Percentiles rank a stretch among this genome's conserved stretches.
Conservation (phyloP, 331 rosid species). For the Erythrophleum ivorense region DNA sequence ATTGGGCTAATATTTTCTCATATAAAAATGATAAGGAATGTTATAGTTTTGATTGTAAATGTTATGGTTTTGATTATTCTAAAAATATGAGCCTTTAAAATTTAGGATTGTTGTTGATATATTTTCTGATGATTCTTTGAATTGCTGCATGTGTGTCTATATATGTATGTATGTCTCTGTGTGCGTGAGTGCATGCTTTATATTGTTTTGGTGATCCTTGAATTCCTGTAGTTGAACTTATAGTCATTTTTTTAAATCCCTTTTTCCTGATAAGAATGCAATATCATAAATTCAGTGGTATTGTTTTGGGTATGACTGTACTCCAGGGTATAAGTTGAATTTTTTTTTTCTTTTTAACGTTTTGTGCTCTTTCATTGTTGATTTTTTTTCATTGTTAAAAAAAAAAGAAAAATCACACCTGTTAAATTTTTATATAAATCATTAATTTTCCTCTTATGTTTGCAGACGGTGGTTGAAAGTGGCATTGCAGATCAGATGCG, state of each 20-base stretch:
- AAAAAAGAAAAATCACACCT: not conserved
- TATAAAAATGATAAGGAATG: not conserved
- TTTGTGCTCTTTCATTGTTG: not conserved
- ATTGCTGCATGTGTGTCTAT: not conserved
- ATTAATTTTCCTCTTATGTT: not conserved
- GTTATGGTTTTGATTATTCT: not conserved
- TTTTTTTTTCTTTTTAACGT: not conserved
- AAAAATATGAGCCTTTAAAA: not conserved
- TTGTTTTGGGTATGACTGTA: not conserved
- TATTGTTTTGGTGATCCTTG: not conserved
- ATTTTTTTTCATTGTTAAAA: not conserved
- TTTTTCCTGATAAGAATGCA: not conserved
- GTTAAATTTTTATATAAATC: not conserved
- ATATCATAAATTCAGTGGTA: conserved; percentile 8
- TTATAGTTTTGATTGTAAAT: not conserved
- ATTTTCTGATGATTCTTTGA: not conserved
- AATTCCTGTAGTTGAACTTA: not conserved
- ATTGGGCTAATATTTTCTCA: not conserved
- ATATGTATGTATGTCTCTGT: not conserved
- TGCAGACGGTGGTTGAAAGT: conserved; percentile 81
- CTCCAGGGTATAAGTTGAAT: conserved; percentile 18
- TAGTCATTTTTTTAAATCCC: not conserved
- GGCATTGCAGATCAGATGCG: conserved; percentile 89
- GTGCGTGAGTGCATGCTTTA: too few relatives aligned
- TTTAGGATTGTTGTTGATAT: not conserved